Base-by-base conservation (phyloP, 352 stramenopile species). In the Phytophthora tubulina region DNA sequence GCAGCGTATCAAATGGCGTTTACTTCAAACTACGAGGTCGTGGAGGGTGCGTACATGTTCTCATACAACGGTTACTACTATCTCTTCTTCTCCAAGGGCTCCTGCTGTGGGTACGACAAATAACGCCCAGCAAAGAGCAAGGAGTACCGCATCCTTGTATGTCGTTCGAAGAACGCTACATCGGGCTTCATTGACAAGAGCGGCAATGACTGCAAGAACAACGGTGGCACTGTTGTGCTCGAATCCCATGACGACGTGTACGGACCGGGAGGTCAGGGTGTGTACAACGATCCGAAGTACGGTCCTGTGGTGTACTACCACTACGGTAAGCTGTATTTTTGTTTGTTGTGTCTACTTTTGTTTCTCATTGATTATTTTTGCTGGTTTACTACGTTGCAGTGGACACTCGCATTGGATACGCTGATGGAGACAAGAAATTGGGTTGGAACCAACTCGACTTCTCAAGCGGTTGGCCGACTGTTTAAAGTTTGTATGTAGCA, bases 291-390 rank as follows among this genome's bases (percentile, higher is more conserved):
- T 42, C 73, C 75, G 6, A 81, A 56, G 17, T 58, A 85, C 32
- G 79, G 77, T 4, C 79, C 76, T 4, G 73, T 86, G n/a, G 36
- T 85, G 32, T 86, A 89, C 75, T 89, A 86, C 48, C 79, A 89
- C 65, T 85, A 86, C 72, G 80, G 80, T 86, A 61, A 44, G 72
- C 66, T 60, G 31, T 27, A 3, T 44, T 45, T 42, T 45, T 7
- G 13, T 9, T 36, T 39, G 42, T 30, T 73, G 54, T 30, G 14
- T 27, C 21, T 27, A 27, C 38, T 44, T 44, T 17, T 6, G 9
- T 44, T 45, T 45, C 39, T 45, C 13, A 45, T 14, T 42, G 21
- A 27, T 42, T 42, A 42, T 42, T 42, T 42, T 42, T 13, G 14
- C 36, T 46, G 5, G 15, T 46, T 6, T 27, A 13, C 10, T 46